Evolutionary conservation across 148 eudicot species (phyloP).

Genomic region (Talinum fruticosum): DNA sequence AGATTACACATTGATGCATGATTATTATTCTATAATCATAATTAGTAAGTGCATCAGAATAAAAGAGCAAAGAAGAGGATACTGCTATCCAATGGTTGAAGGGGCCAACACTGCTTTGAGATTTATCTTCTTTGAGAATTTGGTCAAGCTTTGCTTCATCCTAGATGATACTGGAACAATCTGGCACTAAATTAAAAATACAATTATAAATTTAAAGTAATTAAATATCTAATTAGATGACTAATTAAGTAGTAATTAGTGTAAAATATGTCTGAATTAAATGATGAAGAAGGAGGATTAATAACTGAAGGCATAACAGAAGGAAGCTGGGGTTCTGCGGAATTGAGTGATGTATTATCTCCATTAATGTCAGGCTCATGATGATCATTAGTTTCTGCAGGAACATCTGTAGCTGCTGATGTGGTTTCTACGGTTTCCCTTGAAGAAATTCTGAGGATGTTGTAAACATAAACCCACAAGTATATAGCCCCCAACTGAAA

Average conservation of each 20-base stretch:
- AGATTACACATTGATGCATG: background rate
- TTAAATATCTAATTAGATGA: too few relatives aligned
- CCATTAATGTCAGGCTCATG: background rate
- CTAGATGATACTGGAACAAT: constrained; percentile 12
- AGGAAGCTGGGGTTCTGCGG: constrained; percentile 8
- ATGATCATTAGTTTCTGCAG: background rate
- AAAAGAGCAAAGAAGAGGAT: background rate
- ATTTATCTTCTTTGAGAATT: constrained; percentile 25
- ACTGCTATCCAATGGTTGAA: constrained; percentile 46
- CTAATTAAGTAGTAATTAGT: too few relatives aligned
- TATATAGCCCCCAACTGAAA: constrained; percentile 77
- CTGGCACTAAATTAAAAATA: constrained; percentile 14
- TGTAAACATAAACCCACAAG: constrained; percentile 83
- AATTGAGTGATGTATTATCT: constrained; percentile 8
- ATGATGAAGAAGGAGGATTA: too few relatives aligned
- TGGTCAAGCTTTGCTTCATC: constrained; percentile 18
- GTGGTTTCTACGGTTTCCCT: constrained; percentile 10
- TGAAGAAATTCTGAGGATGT: constrained; percentile 58
- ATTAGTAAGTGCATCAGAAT: too few relatives aligned
- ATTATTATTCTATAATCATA: too few relatives aligned
- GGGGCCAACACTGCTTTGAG: constrained; percentile 41
- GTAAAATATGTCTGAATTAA: too few relatives aligned
- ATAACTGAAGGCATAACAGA: background rate
- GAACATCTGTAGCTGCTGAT: too few relatives aligned
- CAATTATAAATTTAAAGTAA: background rate